Evolutionary conservation across 2,329 filamentous ascomycete genomes (phyloP), one percentile per base, ranked within the genome.

Genomic region (Fusarium sp.): DNA sequence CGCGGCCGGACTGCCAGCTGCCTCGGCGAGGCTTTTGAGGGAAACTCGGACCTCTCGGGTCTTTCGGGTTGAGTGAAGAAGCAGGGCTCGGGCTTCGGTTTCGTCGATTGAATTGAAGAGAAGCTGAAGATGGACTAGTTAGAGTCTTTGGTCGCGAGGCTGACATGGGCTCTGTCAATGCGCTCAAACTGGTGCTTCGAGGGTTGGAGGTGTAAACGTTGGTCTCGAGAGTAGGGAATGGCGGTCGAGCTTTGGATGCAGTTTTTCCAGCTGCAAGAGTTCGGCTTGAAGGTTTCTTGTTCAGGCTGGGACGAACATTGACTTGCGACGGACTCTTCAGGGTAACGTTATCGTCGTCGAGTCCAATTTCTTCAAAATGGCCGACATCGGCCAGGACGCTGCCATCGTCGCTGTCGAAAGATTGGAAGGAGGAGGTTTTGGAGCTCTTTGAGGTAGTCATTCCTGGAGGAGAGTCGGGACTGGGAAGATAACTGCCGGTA

Each of bases 361-460:
- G 87, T 14, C 92, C 93, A 76, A 97, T 97, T 69, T 97, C 95
- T 78, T 98, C 95, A 74, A 97, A 97, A 77, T 97, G 90, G 67
- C 89, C 89, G 59, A 91, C 87, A 75, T 97, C 92, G 52, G 89
- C 85, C 45, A 92, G 82, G 50, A 89, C 85, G 70, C 85, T 87
- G 74, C 90, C 89, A 71, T 92, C 92, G 74, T 93, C 91, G 74
- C 90, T 91, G 65, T 87, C 89, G 57, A 91, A 90, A 37, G 94
- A 97, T 72, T 90, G 91, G 74, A 95, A 92, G 49, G 93, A 97
- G 7, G 93, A 96, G 28, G 93, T 94, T 80, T 96, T 96, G 69
- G 93, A 97, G 66, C 93, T 96, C 79, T 95, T 96, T 63, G 93
- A 96, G 71, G 83, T 80, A 48, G 91, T 93, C 81, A 97, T 89